These are phyloP conservation scores for Amaranthus hypochondriacus DNA, from an alignment of 148 eudicot genomes.

Conservation along the genomic window DNA sequence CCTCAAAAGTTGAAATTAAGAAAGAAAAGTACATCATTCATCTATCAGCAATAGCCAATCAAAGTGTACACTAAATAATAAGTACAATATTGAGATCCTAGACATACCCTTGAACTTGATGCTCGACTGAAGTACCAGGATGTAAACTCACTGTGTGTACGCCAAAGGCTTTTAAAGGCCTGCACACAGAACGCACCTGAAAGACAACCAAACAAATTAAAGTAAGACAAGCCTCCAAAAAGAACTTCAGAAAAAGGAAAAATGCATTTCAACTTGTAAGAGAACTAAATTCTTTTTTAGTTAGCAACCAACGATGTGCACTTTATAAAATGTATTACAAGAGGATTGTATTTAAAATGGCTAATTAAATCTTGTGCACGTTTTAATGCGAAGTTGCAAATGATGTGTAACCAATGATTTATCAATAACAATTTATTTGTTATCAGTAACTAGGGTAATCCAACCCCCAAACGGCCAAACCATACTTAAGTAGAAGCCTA, in stretches of 20 bases:
- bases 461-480: too few species aligned
- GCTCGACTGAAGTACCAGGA: slow-evolving; percentile 73
- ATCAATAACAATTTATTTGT: too few species aligned
- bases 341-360: too few species aligned
- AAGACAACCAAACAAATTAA: slow-evolving; percentile 10
- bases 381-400: too few species aligned
- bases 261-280: not conserved
- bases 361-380: too few species aligned
- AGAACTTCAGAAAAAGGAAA: not conserved
- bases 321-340: too few species aligned
- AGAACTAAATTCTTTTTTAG: not conserved
- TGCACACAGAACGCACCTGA: slow-evolving; percentile 80
- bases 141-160: slow-evolving; percentile 85
- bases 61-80: not conserved
- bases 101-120: slow-evolving; percentile 76
- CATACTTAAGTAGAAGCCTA: too few species aligned
- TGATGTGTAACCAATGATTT: too few species aligned
- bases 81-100: slow-evolving; percentile 1
- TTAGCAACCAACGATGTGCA: not conserved
- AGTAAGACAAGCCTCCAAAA: not conserved
- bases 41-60: not conserved
- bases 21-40: not conserved
- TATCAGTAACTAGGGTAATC: too few species aligned
- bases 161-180: slow-evolving; percentile 67
- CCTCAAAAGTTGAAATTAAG: not conserved